A percentile compares a stretch with the other conserved stretches of the same genome.
Evolutionary conservation across 2,329 filamentous ascomycete genomes (phyloP).

Genomic region (Epicoccum sorghinum): DNA sequence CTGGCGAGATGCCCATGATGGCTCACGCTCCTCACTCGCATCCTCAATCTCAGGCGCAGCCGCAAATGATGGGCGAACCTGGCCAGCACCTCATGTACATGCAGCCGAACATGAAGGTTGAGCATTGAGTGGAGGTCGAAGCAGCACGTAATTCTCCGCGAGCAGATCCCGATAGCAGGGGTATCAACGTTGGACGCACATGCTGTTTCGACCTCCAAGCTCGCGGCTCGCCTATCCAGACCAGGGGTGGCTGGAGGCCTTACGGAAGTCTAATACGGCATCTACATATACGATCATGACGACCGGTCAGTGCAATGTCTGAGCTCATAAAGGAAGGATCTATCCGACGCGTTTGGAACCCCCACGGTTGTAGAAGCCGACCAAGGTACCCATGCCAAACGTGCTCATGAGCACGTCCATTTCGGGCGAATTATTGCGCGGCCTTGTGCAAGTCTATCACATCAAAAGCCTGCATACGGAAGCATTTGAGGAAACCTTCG

Average conservation of each 20-base stretch:
- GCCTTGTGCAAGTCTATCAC: slow-evolving; percentile 1
- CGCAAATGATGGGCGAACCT: slow-evolving; percentile 48
- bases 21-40: slow-evolving; percentile 40
- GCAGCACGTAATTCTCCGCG: slow-evolving; percentile 13
- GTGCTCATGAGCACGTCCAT: not conserved
- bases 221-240: slow-evolving; percentile 12
- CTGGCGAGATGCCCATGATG: slow-evolving; percentile 48
- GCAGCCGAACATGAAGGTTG: slow-evolving; percentile 49
- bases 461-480: slow-evolving; percentile 2
- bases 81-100: slow-evolving; percentile 50
- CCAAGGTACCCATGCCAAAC: slow-evolving; percentile 7
- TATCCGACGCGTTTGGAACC: not conserved
- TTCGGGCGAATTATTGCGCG: not conserved
- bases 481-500: slow-evolving; percentile 9
- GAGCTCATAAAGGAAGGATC: not conserved
- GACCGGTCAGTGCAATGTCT: slow-evolving; percentile 8
- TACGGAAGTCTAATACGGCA: not conserved
- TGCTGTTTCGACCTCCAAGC: slow-evolving; percentile 5
- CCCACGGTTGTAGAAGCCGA: not conserved
- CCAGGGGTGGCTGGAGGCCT: slow-evolving; percentile 6
- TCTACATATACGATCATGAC: not conserved
- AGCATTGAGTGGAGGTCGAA: slow-evolving; percentile 35
- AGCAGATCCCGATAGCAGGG: slow-evolving; percentile 13
- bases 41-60: slow-evolving; percentile 30
- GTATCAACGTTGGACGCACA: slow-evolving; percentile 8